These are phyloP conservation scores for Casuarina cunninghamiana DNA, from an alignment of 306 rosid species.

Conservation along the genomic window DNA sequence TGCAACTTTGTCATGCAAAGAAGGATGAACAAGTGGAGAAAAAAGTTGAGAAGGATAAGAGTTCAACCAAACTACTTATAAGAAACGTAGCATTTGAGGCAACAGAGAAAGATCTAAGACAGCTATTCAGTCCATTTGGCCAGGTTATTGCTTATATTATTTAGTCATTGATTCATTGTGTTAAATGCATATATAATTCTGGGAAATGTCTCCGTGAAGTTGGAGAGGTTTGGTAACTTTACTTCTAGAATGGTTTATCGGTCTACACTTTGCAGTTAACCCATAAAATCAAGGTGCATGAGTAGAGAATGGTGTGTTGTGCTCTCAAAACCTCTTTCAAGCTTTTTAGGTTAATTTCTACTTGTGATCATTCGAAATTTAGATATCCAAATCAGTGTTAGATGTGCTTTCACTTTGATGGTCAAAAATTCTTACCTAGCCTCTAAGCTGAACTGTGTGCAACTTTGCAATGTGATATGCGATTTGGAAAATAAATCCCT, in stretches of 20 bases:
- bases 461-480: too few species aligned
- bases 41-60: slow-evolving; percentile 61
- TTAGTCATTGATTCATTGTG: background rate
- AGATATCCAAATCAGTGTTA: background rate
- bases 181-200: background rate
- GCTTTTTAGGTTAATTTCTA: background rate
- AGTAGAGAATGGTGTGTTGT: background rate
- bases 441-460: too few species aligned
- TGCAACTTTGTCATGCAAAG: slow-evolving; percentile 80
- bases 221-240: background rate
- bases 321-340: background rate
- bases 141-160: slow-evolving; percentile 57
- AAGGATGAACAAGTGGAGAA: slow-evolving; percentile 49
- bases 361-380: background rate
- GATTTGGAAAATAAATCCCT: too few species aligned
- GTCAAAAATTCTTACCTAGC: too few species aligned
- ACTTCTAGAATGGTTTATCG: background rate
- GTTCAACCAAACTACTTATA: slow-evolving; percentile 81
- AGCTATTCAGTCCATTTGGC: slow-evolving; percentile 87
- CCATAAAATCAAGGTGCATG: background rate
- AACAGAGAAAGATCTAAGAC: slow-evolving; percentile 78
- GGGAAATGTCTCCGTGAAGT: background rate
- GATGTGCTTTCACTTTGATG: background rate
- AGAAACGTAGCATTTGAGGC: slow-evolving; percentile 92
- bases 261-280: background rate